These are phyloP conservation scores for Ophiocordyceps polyrhachis-furcata DNA, from an alignment of 2,329 filamentous ascomycete species.

Conservation along the genomic window DNA sequence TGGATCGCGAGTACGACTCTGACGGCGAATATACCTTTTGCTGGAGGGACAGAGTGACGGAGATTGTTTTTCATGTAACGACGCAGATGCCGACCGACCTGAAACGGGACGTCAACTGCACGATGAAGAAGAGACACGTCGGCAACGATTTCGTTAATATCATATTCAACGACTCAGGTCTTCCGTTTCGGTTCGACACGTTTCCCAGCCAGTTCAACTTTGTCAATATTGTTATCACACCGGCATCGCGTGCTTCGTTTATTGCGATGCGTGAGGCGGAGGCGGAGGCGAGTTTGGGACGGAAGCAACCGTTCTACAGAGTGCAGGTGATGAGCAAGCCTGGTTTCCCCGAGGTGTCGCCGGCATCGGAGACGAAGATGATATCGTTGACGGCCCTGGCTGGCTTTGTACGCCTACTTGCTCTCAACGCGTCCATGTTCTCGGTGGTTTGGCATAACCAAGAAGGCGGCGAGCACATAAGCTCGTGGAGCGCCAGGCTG, in stretches of 20 bases:
- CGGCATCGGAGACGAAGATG: slow-evolving; percentile 76
- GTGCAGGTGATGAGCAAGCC: slow-evolving; percentile 79
- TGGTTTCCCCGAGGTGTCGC: slow-evolving; percentile 81
- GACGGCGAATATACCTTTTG: slow-evolving; percentile 83
- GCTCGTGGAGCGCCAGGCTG: slow-evolving; percentile 75
- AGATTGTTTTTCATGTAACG: slow-evolving; percentile 87
- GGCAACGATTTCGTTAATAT: slow-evolving; percentile 98
- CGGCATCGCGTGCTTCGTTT: slow-evolving; percentile 63
- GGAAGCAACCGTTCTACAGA: slow-evolving; percentile 50
- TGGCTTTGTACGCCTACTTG: slow-evolving; percentile 69
- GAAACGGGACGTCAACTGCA: slow-evolving; percentile 55
- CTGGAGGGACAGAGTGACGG: slow-evolving; percentile 87
- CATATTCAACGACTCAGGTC: slow-evolving; percentile 91
- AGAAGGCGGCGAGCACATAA: slow-evolving; percentile 64
- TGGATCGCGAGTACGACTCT: slow-evolving; percentile 57
- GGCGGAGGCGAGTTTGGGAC: slow-evolving; percentile 16
- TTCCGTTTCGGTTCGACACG: slow-evolving; percentile 73
- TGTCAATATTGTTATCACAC: slow-evolving; percentile 90
- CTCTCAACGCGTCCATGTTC: slow-evolving; percentile 87
- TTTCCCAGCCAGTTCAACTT: slow-evolving; percentile 94
- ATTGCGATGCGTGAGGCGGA: slow-evolving; percentile 37
- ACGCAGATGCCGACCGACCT: slow-evolving; percentile 93
- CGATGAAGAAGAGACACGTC: slow-evolving; percentile 82
- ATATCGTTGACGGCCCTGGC: slow-evolving; percentile 68
- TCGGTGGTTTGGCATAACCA: slow-evolving; percentile 72